phyloP scores from a whole-genome alignment of 495 filamentous ascomycete species.

The Xylaria cubensis region DNA sequence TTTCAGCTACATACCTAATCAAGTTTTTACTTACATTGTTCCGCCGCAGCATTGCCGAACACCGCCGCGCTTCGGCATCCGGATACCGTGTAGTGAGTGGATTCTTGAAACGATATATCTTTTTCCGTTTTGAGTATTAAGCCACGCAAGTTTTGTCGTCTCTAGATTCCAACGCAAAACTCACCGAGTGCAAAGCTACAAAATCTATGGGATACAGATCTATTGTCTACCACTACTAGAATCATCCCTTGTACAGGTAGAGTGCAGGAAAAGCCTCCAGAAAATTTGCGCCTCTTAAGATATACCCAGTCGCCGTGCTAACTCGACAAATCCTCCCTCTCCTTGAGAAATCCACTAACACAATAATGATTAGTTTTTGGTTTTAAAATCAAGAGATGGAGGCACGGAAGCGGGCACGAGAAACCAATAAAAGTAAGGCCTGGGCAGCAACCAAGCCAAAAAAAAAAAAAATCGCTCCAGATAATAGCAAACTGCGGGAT shows the following conservation, averaged over 20 bases:
- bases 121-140: background rate
- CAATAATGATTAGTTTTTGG: conserved; percentile 2
- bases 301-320: conserved; percentile 57
- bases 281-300: conserved; percentile 12
- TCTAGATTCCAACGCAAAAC: background rate
- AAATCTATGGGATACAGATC: background rate
- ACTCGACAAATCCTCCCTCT: conserved; percentile 60
- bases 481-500: background rate
- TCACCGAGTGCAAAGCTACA: background rate
- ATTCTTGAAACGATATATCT: background rate
- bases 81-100: background rate
- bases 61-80: background rate
- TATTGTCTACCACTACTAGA: background rate
- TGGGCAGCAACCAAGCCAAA: background rate
- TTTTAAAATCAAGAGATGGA: background rate
- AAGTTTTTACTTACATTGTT: background rate
- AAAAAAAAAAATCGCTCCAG: background rate
- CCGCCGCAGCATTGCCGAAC: background rate
- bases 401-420: background rate
- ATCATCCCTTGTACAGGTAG: background rate
- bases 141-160: background rate
- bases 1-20: background rate
- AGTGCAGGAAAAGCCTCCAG: background rate
- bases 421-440: background rate
- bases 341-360: conserved; percentile 59